Evolutionary conservation across 2,329 filamentous ascomycete genomes (phyloP).

Genomic region (Talaromyces sp.): DNA sequence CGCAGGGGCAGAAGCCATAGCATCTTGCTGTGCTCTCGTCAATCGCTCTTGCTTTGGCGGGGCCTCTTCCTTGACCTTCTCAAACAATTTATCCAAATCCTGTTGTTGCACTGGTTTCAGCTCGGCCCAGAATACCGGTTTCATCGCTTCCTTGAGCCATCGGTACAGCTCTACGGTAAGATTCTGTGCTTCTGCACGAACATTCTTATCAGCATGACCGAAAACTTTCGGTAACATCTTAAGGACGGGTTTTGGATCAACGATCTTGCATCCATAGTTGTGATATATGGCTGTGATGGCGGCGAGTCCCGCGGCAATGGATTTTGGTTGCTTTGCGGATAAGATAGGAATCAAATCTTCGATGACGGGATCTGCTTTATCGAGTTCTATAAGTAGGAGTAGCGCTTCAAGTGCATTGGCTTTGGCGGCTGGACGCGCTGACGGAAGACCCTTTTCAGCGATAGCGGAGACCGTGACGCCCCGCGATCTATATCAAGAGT

Average conservation of each 20-base stretch:
- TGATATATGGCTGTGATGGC: slow-evolving; percentile 81
- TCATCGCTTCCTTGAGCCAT: slow-evolving; percentile 97
- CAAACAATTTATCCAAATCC: slow-evolving; percentile 89
- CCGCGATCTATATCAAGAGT: slow-evolving; percentile 55
- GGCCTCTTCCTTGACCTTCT: slow-evolving; percentile 82
- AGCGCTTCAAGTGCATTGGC: slow-evolving; percentile 79
- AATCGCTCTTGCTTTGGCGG: slow-evolving; percentile 85
- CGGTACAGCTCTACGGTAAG: slow-evolving; percentile 91
- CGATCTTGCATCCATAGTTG: slow-evolving; percentile 88
- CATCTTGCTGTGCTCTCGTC: slow-evolving; percentile 82
- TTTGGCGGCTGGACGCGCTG: slow-evolving; percentile 83
- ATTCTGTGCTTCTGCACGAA: slow-evolving; percentile 86
- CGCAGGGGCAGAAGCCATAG: slow-evolving; percentile 64
- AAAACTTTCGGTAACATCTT: slow-evolving; percentile 87
- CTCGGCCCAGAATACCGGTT: slow-evolving; percentile 94
- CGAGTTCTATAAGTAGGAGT: slow-evolving; percentile 82
- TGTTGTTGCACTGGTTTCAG: slow-evolving; percentile 92
- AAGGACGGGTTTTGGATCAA: slow-evolving; percentile 86
- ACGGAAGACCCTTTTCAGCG: slow-evolving; percentile 84
- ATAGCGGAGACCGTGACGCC: slow-evolving; percentile 69
- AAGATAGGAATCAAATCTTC: slow-evolving; percentile 83
- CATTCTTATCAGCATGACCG: slow-evolving; percentile 95
- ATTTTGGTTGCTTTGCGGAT: slow-evolving; percentile 85
- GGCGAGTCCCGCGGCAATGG: slow-evolving; percentile 68
- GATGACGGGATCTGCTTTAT: slow-evolving; percentile 76